phyloP scores from a whole-genome alignment of 2,329 filamentous ascomycete species.

The Chrysosporium keratinophilum region DNA sequence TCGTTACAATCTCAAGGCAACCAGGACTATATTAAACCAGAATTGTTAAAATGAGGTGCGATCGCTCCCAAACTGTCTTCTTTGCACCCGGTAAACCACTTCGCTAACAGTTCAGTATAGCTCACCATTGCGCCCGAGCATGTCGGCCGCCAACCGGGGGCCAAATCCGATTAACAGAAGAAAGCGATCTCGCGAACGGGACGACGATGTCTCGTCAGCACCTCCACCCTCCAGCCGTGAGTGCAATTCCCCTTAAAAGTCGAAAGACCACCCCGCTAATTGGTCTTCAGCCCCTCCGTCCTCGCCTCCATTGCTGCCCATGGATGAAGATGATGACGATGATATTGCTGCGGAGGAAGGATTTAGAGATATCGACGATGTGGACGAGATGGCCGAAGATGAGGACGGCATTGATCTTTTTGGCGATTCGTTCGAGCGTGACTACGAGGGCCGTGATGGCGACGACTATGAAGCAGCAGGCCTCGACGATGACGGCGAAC shows the following conservation, averaged over 20 bases:
- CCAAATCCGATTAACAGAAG: constrained; percentile 43
- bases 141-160: constrained; percentile 75
- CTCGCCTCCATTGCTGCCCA: constrained; percentile 49
- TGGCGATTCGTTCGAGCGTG: constrained; percentile 55
- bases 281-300: constrained; percentile 41
- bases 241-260: constrained; percentile 24
- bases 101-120: constrained; percentile 35
- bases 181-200: constrained; percentile 53
- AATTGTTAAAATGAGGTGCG: constrained; percentile 6
- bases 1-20: too few species aligned
- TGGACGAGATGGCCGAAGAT: constrained; percentile 59
- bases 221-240: constrained; percentile 54
- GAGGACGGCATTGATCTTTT: constrained; percentile 61
- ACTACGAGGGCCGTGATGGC: constrained; percentile 42
- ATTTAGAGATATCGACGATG: constrained; percentile 54
- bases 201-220: constrained; percentile 50
- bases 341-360: constrained; percentile 47
- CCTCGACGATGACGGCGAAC: constrained; percentile 56
- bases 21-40: too few species aligned
- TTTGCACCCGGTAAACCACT: neutral
- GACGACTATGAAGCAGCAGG: constrained; percentile 47
- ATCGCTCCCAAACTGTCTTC: neutral
- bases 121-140: constrained; percentile 71
- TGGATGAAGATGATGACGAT: constrained; percentile 38
- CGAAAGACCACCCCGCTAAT: constrained; percentile 9